These are phyloP conservation scores for Crithidia thermophila DNA, from an alignment of 208 protist genomes.

Conservation along the genomic window DNA sequence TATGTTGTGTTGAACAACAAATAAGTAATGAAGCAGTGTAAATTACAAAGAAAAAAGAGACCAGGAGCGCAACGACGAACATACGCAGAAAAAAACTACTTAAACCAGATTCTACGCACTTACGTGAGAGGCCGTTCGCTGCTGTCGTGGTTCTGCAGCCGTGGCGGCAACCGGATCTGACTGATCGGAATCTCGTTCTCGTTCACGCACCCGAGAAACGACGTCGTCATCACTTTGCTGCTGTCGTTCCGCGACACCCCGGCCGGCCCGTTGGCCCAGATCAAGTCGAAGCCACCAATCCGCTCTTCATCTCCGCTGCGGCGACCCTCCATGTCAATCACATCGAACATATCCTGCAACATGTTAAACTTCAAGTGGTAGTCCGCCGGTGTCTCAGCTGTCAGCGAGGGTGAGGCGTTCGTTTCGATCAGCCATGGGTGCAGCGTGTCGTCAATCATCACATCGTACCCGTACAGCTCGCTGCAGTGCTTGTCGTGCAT, in stretches of 20 bases:
- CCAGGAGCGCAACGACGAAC: not conserved
- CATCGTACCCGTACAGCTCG: conserved; percentile 93
- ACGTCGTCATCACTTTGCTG: conserved; percentile 24
- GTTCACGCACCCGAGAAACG: conserved; percentile 84
- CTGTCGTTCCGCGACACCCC: conserved; percentile 30
- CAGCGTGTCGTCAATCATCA: conserved; percentile 89
- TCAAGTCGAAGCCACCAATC: conserved; percentile 90
- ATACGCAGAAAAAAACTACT: conserved; percentile 14
- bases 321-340: conserved; percentile 87
- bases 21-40: no score
- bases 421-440: conserved; percentile 93
- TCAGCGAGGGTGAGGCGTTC: conserved; percentile 92
- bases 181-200: conserved; percentile 87
- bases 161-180: conserved; percentile 80
- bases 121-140: conserved; percentile 83
- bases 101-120: no score
- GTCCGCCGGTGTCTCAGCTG: conserved; percentile 93
- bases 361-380: conserved; percentile 96
- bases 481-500: conserved; percentile 88
- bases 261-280: conserved; percentile 84
- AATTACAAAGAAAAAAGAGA: not conserved
- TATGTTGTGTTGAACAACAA: no score
- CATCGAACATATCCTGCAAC: conserved; percentile 93
- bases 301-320: conserved; percentile 75
- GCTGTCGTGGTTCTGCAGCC: conserved; percentile 70